Conservation (phyloP, 768 basidiomycete species). For the Naganishia antarctica region DNA sequence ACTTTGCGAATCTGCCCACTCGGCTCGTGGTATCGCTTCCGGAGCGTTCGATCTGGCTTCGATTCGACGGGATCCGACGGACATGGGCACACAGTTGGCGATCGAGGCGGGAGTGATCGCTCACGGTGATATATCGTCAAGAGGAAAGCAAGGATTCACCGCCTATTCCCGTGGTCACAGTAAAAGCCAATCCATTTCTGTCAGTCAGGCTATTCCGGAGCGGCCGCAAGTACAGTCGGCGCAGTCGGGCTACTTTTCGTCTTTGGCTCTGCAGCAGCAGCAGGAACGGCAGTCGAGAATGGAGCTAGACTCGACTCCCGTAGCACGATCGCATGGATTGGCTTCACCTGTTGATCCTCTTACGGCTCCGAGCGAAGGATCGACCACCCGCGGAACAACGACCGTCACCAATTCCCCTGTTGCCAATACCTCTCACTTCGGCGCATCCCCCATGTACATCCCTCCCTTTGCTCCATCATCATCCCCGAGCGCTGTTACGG, state of each 20-base stretch:
- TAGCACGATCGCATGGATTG: neutral
- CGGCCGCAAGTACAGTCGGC: constrained; percentile 12
- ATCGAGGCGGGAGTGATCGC: constrained; percentile 12
- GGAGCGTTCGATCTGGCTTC: constrained; percentile 2
- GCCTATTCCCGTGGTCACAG: constrained; percentile 1
- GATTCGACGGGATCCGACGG: constrained; percentile 5
- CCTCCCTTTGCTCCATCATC: neutral
- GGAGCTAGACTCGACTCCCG: neutral
- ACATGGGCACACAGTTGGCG: constrained; percentile 6
- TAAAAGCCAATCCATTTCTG: neutral
- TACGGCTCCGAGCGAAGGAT: neutral
- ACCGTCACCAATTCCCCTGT: constrained; percentile 3
- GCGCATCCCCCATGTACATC: neutral
- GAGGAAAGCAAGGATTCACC: neutral
- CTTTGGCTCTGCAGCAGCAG: neutral
- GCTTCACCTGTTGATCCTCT: neutral
- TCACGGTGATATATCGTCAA: neutral
- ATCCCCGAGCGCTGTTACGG: neutral
- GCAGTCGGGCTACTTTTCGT: constrained; percentile 11
- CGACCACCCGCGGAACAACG: neutral
- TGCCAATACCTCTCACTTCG: neutral
- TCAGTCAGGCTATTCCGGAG: neutral
- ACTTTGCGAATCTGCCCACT: neutral
- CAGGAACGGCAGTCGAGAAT: neutral
- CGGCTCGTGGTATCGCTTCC: neutral